Evolutionary conservation across 2,329 filamentous ascomycete genomes (phyloP), one percentile per base, ranked within the genome.

Genomic region (Cadophora malorum): DNA sequence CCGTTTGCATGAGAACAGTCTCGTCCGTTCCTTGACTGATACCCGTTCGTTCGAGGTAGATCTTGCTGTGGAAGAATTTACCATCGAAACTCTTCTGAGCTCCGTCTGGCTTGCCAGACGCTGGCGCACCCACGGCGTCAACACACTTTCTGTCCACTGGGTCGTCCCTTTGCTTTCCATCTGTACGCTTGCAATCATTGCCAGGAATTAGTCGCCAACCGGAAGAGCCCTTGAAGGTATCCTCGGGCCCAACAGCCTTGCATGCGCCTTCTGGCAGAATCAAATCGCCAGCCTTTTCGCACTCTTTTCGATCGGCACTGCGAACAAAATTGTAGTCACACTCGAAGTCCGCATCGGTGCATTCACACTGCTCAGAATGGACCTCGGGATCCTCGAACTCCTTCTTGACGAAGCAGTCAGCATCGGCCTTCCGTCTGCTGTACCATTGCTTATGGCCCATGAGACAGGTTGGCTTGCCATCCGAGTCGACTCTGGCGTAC

Each of bases 401-500:
- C 69, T 92, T 85, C 74, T 92, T 91, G 73, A 98, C 85, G 78
- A 97, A 97, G 80, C 96, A 99, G 69, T 97, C 88, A 21, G 92
- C 91, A 74, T 92, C 87, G 78, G 93, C 91, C 83, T 96, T 98
- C 74, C 96, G 90, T 71, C 96, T 89, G 65, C 84, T 86, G 80
- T 91, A 99, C 70, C 87, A 93, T 78, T 98, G 95, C 75, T 90
- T 97, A 78, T 97, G 94, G 23, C 96, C 96, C 95, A 99, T 98
- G 72, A 99, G 83, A 78, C 96, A 99, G 62, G 90, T 92, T 2
- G 94, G 86, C 63, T 97, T 86, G 38, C 91, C 91, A 25, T 97
- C 86, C 35, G 91, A 86, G 76, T 97, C 91, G 47, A 92, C 85
- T 19, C 94, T 89, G 28, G 96, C 96, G 72, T 88, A 88, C 96